Percentiles rank a stretch among this genome's conserved stretches.
These are phyloP conservation scores for Boletellus sp. DNA, from an alignment of 768 basidiomycete species.

Conservation along the genomic window DNA sequence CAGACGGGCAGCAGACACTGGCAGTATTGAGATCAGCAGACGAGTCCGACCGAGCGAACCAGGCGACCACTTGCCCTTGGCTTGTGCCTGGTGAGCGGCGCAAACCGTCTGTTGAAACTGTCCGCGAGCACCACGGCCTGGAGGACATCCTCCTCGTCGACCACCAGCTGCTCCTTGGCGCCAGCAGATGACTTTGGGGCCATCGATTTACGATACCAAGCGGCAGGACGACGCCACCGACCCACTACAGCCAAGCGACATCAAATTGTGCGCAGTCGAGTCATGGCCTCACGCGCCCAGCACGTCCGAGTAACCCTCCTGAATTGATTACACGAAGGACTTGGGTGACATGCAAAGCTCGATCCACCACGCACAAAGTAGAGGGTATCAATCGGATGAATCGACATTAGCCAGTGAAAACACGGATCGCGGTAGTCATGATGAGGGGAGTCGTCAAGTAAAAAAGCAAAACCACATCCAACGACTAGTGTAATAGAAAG, in stretches of 20 bases:
- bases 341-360: conserved; percentile 31
- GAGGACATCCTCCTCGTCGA: conserved; percentile 78
- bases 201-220: conserved; percentile 40
- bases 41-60: conserved; percentile 9
- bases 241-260: background rate
- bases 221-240: background rate
- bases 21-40: conserved; percentile 16
- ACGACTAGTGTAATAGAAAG: conserved; percentile 43
- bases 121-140: conserved; percentile 97
- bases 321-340: conserved; percentile 32
- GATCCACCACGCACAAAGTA: conserved; percentile 30
- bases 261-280: conserved; percentile 15
- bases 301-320: conserved; percentile 10
- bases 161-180: conserved; percentile 61
- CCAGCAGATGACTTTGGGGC: conserved; percentile 53
- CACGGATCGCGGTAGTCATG: conserved; percentile 61
- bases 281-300: conserved; percentile 11
- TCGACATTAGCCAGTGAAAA: conserved; percentile 66
- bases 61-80: conserved; percentile 62
- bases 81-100: conserved; percentile 82
- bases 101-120: conserved; percentile 91
- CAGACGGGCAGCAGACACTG: conserved; percentile 92
- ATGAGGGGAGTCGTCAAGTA: conserved; percentile 55
- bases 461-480: conserved; percentile 61
- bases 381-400: conserved; percentile 58